phyloP scores from a whole-genome alignment of 805 yeast species.

The Zygoascus flipseniorum region DNA sequence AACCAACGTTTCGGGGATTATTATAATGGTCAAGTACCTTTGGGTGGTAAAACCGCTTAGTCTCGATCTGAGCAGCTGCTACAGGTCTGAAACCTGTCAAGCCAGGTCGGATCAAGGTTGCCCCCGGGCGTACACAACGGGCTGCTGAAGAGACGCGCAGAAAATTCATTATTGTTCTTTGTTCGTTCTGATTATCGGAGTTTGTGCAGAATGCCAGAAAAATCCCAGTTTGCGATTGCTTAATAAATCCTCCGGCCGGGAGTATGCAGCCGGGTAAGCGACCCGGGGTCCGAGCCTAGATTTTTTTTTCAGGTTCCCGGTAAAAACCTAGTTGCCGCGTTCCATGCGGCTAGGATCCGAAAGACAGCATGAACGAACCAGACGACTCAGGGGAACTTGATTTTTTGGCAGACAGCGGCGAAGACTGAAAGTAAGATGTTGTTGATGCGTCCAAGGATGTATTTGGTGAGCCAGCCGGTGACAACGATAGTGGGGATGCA shows the following conservation, averaged over 20 bases:
- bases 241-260: too few relatives aligned
- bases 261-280: too few relatives aligned
- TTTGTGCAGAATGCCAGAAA: too few relatives aligned
- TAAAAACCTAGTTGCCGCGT: too few relatives aligned
- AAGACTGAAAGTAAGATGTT: neutral
- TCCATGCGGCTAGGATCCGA: neutral
- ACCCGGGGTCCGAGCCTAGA: too few relatives aligned
- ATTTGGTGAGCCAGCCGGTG: neutral
- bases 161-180: neutral
- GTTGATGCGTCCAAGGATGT: neutral
- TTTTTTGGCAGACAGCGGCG: neutral
- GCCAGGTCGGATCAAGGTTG: neutral
- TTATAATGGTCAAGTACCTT: slow-evolving; percentile 94
- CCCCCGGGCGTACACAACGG: neutral
- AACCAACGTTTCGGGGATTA: slow-evolving; percentile 95
- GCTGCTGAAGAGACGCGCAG: neutral
- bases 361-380: neutral
- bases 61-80: neutral
- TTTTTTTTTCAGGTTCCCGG: too few relatives aligned
- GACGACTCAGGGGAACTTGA: neutral
- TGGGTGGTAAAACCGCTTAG: slow-evolving; percentile 54
- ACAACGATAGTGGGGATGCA: neutral
- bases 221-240: too few relatives aligned
- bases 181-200: too few relatives aligned
- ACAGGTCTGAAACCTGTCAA: neutral